Evolutionary conservation across 176 grass and related monocot genomes (phyloP), one percentile per base, ranked within the genome.

Genomic region (Bolboschoenus planiculmis): DNA sequence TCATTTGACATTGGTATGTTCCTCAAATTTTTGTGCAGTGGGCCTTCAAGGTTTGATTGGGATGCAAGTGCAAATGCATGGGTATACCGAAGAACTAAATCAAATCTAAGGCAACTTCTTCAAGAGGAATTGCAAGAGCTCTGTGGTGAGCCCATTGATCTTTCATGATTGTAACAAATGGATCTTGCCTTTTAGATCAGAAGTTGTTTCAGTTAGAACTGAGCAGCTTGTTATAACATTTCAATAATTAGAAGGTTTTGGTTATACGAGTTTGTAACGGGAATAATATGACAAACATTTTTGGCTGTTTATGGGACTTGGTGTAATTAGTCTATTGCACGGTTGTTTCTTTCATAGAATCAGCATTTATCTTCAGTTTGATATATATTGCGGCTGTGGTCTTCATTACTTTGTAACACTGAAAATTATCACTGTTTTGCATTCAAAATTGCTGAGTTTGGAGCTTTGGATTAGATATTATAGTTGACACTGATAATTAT

Each of bases 11-110:
- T 33, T 62, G n/a, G 14, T 43, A 20, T 48, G 79, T 46, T 82
- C 10, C 30, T 48, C 57, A 18, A 46, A 18, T n/a, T n/a, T n/a
- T n/a, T 75, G 20, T 60, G 78, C 87, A 97, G 93, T 78, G 93
- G 93, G 20, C 91, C 93, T 85, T 67, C 92, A 44, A 89, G 92
- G 61, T 94, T 94, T 83, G 89, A 97, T 79, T 97, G 91, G 90
- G 91, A 97, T 87, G 81, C 60, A 33, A 23, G 81, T 82, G 42
- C 84, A 47, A 64, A 72, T 15, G 24, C 84, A 76, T 97, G 94
- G 91, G 66, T 97, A 72, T 97, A 97, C 55, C 86, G 85, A 73
- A 62, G 91, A 61, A 97, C 86, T 24, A 86, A 92, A 84, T 87
- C 87, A 3, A 86, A 92, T 68, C 80, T 94, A 60, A 55, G 87